These are phyloP conservation scores for Exophiala dermatitidis DNA, from an alignment of 2,329 filamentous ascomycete genomes.

Conservation along the genomic window DNA sequence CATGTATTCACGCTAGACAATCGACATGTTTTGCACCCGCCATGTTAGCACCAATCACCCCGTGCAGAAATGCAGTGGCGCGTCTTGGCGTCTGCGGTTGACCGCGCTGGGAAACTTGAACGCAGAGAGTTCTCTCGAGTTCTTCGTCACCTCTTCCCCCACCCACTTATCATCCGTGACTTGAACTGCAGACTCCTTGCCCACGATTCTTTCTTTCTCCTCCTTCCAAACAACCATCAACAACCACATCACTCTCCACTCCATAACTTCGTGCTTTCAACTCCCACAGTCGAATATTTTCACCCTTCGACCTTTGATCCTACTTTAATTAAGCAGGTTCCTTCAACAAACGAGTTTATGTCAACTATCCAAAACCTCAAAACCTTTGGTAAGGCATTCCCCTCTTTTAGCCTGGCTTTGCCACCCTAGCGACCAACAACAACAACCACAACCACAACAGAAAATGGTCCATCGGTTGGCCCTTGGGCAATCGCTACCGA, in stretches of 20 bases:
- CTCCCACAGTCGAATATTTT: not conserved
- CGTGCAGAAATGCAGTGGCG: not conserved
- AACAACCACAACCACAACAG: not conserved
- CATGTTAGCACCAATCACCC: not conserved
- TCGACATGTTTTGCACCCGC: too few species aligned
- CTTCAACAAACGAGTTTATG: constrained; percentile 68
- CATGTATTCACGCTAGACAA: too few species aligned
- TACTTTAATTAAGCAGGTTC: constrained; percentile 7
- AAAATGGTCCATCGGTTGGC: not conserved
- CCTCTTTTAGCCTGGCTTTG: constrained; percentile 21
- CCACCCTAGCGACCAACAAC: not conserved
- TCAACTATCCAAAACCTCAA: constrained; percentile 94
- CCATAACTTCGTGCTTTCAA: not conserved
- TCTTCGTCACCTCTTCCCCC: not conserved
- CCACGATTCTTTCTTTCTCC: not conserved
- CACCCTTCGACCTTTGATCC: not conserved
- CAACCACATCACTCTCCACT: not conserved
- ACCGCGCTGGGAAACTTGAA: not conserved
- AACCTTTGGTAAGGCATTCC: constrained; percentile 68
- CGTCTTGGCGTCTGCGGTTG: not conserved
- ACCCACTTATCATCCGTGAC: not conserved
- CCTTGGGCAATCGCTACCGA: not conserved
- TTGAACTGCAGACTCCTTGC: not conserved
- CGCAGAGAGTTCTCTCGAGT: not conserved
- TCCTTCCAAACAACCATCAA: not conserved